These are phyloP conservation scores for Peronospora destructor DNA, from an alignment of 352 stramenopile genomes.

Conservation along the genomic window DNA sequence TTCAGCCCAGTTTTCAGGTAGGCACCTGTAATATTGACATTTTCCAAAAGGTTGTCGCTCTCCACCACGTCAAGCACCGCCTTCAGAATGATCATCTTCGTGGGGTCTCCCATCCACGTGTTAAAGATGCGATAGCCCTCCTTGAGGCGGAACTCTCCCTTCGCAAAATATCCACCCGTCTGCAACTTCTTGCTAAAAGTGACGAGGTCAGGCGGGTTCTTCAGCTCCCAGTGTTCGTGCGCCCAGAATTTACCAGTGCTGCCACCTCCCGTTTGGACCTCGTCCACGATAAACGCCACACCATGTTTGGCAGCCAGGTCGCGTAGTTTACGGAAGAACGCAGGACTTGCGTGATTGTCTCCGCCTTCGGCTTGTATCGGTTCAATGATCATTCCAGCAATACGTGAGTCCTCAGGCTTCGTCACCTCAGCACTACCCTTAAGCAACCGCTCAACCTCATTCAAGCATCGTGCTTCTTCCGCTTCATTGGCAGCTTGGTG, in stretches of 20 bases:
- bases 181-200: conserved; percentile 87
- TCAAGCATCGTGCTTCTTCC: conserved; percentile 63
- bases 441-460: conserved; percentile 54
- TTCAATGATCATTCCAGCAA: conserved; percentile 78
- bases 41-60: conserved; percentile 55
- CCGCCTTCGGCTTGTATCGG: conserved; percentile 78
- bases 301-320: conserved; percentile 47
- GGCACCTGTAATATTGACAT: conserved; percentile 61
- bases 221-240: conserved; percentile 68
- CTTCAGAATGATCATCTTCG: conserved; percentile 79
- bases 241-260: conserved; percentile 84
- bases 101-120: conserved; percentile 84
- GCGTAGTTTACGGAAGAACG: conserved; percentile 60
- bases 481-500: conserved; percentile 54
- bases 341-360: conserved; percentile 68
- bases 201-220: conserved; percentile 72
- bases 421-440: conserved; percentile 31
- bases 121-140: conserved; percentile 85
- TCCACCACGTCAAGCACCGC: conserved; percentile 65
- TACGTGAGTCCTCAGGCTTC: conserved; percentile 25
- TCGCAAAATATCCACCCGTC: conserved; percentile 76
- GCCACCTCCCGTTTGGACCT: conserved; percentile 77
- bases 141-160: conserved; percentile 56
- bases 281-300: conserved; percentile 80
- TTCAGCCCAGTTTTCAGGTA: conserved; percentile 54